These are phyloP conservation scores for Rhododendron simsii DNA, from an alignment of 148 eudicot genomes.

Conservation along the genomic window DNA sequence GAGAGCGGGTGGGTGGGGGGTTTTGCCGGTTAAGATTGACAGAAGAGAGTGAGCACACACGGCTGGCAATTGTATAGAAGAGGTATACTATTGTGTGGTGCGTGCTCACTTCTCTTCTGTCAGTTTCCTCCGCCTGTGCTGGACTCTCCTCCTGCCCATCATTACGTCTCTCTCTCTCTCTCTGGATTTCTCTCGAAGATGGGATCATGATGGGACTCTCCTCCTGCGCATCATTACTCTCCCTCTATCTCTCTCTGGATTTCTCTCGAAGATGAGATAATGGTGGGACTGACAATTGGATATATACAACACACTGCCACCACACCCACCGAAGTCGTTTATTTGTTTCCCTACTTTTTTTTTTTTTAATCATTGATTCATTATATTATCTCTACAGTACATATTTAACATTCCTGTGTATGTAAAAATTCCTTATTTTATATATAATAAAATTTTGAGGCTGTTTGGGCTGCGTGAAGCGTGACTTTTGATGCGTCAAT, in stretches of 20 bases:
- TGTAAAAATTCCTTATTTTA: neutral
- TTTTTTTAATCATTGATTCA: no score
- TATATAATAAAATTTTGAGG: neutral
- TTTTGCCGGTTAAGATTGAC: neutral
- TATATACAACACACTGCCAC: neutral
- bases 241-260: neutral
- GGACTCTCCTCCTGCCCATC: no score
- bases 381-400: neutral
- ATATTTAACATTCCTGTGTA: neutral
- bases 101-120: conserved; percentile 12
- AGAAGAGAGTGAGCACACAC: conserved; percentile 18
- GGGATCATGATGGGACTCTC: neutral
- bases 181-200: neutral
- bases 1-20: neutral
- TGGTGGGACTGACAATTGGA: neutral
- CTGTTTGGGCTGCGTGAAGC: neutral
- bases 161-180: neutral
- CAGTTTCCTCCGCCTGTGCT: neutral
- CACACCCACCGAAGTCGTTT: neutral
- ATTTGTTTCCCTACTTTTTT: no score
- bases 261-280: no score
- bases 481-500: neutral
- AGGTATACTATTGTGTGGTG: neutral
- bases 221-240: neutral
- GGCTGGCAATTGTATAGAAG: conserved; percentile 5